A percentile compares a stretch with the other conserved stretches of the same genome.
Evolutionary conservation across 352 stramenopile species (phyloP).

Genomic region (Pythium brachiatum): DNA sequence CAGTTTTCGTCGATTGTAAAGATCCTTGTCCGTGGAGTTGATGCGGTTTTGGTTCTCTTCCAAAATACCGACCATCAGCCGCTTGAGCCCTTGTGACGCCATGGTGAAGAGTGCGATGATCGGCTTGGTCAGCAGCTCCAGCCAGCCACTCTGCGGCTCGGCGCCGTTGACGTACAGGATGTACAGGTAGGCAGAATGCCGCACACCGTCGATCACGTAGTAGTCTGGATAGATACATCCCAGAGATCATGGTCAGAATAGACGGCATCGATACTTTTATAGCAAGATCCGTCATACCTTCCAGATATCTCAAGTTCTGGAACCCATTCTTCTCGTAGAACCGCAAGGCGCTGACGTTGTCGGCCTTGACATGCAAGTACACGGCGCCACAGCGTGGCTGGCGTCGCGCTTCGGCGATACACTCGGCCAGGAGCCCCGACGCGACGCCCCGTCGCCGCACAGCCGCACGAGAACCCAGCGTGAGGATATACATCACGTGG

Average conservation of each 20-base stretch:
- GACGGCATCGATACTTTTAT: background rate
- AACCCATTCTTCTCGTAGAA: constrained; percentile 98
- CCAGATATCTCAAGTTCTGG: constrained; percentile 88
- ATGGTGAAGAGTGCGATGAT: constrained; percentile 58
- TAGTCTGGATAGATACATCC: constrained; percentile 53
- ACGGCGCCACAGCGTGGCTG: constrained; percentile 86
- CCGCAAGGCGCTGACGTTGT: constrained; percentile 91
- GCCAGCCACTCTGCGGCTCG: constrained; percentile 52
- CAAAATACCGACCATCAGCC: constrained; percentile 52
- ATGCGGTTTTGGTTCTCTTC: constrained; percentile 28
- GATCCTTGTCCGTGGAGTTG: constrained; percentile 1
- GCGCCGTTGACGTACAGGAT: constrained; percentile 85
- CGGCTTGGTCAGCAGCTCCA: constrained; percentile 38
- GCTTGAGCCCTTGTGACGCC: constrained; percentile 62
- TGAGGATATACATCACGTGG: constrained; percentile 97
- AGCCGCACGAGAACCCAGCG: constrained; percentile 82
- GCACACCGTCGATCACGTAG: constrained; percentile 81
- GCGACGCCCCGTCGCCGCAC: constrained; percentile 90
- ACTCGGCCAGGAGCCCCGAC: constrained; percentile 87
- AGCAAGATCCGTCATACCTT: constrained; percentile 49
- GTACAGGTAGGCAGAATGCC: constrained; percentile 83
- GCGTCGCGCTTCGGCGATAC: constrained; percentile 78
- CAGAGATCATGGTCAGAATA: background rate
- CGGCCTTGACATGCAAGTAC: constrained; percentile 97
- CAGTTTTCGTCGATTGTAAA: constrained; percentile 14